These are phyloP conservation scores for Diplodia seriata DNA, from an alignment of 2,329 filamentous ascomycete species.

Conservation along the genomic window DNA sequence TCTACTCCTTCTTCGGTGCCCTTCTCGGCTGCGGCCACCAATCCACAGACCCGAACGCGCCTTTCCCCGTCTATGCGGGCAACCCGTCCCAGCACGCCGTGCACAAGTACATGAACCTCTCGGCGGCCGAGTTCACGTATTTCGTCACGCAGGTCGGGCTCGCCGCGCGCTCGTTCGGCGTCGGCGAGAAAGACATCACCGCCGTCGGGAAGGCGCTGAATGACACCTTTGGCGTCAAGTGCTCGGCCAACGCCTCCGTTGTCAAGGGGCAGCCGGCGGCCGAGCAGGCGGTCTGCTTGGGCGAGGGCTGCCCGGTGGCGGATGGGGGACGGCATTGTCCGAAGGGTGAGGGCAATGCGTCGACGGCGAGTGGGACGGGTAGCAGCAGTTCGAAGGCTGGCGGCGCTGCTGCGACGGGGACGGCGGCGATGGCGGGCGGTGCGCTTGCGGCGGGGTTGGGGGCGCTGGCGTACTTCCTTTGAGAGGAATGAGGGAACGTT, in stretches of 20 bases:
- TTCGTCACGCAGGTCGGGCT: constrained; percentile 67
- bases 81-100: constrained; percentile 58
- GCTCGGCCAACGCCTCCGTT: constrained; percentile 55
- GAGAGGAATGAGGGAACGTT: background rate
- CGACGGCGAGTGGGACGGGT: background rate
- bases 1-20: constrained; percentile 67
- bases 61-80: constrained; percentile 59
- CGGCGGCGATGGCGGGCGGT: background rate
- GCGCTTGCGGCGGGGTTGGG: constrained; percentile 1
- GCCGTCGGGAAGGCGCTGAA: constrained; percentile 59
- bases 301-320: constrained; percentile 54
- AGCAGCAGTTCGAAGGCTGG: background rate
- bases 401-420: background rate
- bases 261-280: constrained; percentile 55
- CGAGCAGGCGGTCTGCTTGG: constrained; percentile 65
- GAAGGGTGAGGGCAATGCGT: background rate
- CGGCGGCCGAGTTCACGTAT: constrained; percentile 60
- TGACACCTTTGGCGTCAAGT: constrained; percentile 60
- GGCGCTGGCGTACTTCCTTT: background rate
- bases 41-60: constrained; percentile 2
- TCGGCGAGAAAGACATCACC: constrained; percentile 60
- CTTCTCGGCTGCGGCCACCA: constrained; percentile 53
- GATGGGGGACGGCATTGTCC: background rate
- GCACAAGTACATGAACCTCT: constrained; percentile 67
- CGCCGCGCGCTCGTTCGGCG: constrained; percentile 65